Conservation (phyloP, 2,329 filamentous ascomycete genomes). For the Nemania bipapillata region DNA sequence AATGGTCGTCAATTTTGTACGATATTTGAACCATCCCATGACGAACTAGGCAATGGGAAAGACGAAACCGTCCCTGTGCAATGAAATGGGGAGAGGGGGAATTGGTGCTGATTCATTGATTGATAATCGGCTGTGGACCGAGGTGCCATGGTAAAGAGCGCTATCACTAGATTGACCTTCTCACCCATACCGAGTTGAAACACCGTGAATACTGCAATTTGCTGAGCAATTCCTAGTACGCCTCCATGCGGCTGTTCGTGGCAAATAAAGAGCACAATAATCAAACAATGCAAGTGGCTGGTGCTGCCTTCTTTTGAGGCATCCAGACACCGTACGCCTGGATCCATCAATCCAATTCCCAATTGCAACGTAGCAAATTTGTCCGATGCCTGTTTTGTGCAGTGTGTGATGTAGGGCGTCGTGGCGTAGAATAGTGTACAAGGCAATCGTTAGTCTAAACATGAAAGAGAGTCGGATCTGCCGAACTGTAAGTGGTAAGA, state of each 20-base stretch:
- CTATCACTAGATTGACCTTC: background rate
- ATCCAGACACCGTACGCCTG: slow-evolving; percentile 38
- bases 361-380: slow-evolving; percentile 31
- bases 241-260: slow-evolving; percentile 16
- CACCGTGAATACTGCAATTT: background rate
- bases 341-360: slow-evolving; percentile 44
- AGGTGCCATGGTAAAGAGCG: background rate
- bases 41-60: slow-evolving; percentile 18
- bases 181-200: background rate
- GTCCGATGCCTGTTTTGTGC: slow-evolving; percentile 37
- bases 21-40: slow-evolving; percentile 1
- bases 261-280: slow-evolving; percentile 37
- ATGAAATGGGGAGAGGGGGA: slow-evolving; percentile 1
- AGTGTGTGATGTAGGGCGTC: slow-evolving; percentile 34
- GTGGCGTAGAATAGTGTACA: slow-evolving; percentile 44
- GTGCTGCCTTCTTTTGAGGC: slow-evolving; percentile 37
- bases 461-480: slow-evolving; percentile 26
- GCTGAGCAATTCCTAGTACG: slow-evolving; percentile 8
- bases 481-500: slow-evolving; percentile 1
- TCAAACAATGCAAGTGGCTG: slow-evolving; percentile 39
- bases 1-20: background rate
- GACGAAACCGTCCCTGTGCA: slow-evolving; percentile 14
- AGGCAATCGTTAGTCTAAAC: slow-evolving; percentile 39
- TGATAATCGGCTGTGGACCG: background rate
- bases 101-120: slow-evolving; percentile 6